phyloP scores from a whole-genome alignment of 2,329 filamentous ascomycete genomes.

The Epichloe hybrida region DNA sequence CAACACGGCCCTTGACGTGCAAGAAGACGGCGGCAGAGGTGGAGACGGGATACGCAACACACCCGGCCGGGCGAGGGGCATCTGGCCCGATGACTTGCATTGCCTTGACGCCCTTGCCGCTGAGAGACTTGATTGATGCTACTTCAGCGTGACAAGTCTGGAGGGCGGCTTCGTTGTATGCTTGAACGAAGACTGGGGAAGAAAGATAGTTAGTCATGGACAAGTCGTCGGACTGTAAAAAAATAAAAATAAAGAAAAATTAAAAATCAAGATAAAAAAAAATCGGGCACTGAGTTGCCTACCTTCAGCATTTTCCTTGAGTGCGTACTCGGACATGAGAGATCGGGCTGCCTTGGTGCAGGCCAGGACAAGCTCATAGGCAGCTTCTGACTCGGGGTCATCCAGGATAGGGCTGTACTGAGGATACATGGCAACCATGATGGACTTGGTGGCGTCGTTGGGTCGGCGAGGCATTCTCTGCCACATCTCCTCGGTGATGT shows the following conservation, averaged over 20 bases:
- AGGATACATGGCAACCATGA: constrained; percentile 62
- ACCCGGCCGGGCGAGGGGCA: constrained; percentile 54
- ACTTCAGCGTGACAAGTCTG: constrained; percentile 52
- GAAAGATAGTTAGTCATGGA: not conserved
- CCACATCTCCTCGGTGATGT: constrained; percentile 70
- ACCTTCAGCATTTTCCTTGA: constrained; percentile 54
- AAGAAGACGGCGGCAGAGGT: constrained; percentile 65
- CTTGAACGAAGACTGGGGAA: constrained; percentile 50
- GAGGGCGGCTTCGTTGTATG: constrained; percentile 50
- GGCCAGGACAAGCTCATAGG: constrained; percentile 66
- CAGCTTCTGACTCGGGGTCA: constrained; percentile 52
- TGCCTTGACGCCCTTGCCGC: constrained; percentile 56
- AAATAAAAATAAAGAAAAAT: too few relatives aligned
- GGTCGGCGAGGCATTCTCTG: constrained; percentile 65
- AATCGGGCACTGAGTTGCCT: constrained; percentile 9
- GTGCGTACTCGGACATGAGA: constrained; percentile 57
- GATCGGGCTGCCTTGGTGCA: constrained; percentile 61
- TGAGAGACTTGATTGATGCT: constrained; percentile 63
- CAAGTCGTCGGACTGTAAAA: not conserved
- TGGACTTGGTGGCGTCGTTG: constrained; percentile 49
- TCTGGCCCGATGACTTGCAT: constrained; percentile 46
- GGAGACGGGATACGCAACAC: constrained; percentile 70
- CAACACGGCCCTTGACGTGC: constrained; percentile 69
- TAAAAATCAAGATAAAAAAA: too few relatives aligned
- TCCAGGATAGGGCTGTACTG: constrained; percentile 48